phyloP scores from a whole-genome alignment of 495 filamentous ascomycete species.

The Pyronema omphalodes region DNA sequence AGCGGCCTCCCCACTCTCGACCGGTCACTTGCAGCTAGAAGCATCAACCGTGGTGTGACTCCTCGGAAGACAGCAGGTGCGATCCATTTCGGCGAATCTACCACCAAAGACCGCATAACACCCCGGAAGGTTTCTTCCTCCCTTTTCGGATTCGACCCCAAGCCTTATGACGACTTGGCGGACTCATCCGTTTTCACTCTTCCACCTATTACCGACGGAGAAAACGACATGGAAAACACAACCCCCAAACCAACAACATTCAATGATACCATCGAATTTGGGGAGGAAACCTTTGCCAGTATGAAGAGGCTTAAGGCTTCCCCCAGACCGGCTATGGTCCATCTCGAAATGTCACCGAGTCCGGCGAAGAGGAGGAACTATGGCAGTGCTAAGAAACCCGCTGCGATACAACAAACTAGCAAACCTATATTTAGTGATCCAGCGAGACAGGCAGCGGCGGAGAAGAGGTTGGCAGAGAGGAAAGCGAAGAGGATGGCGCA shows the following conservation, averaged over 20 bases:
- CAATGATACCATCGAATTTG: neutral
- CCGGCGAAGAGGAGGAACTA: neutral
- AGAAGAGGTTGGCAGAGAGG: conserved; percentile 16
- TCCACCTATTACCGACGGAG: neutral
- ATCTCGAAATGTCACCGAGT: neutral
- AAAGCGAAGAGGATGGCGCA: conserved; percentile 8
- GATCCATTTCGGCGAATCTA: neutral
- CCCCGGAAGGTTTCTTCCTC: neutral
- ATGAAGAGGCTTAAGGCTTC: neutral
- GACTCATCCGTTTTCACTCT: neutral
- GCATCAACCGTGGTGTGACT: too few species aligned
- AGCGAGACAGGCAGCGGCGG: conserved; percentile 14
- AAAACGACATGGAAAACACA: neutral
- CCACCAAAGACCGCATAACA: neutral
- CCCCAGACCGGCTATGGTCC: neutral
- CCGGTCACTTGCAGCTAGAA: conserved; percentile 13
- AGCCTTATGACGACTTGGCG: neutral
- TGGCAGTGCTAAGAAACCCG: neutral
- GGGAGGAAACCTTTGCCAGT: neutral
- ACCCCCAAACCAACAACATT: neutral
- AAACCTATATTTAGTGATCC: conserved; percentile 10
- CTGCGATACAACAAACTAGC: neutral
- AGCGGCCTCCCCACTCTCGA: conserved; percentile 22
- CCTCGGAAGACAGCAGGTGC: conserved; percentile 6
- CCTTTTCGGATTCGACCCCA: neutral